phyloP scores from a whole-genome alignment of 2,329 filamentous ascomycete genomes.

The Alternaria triticimaculans region DNA sequence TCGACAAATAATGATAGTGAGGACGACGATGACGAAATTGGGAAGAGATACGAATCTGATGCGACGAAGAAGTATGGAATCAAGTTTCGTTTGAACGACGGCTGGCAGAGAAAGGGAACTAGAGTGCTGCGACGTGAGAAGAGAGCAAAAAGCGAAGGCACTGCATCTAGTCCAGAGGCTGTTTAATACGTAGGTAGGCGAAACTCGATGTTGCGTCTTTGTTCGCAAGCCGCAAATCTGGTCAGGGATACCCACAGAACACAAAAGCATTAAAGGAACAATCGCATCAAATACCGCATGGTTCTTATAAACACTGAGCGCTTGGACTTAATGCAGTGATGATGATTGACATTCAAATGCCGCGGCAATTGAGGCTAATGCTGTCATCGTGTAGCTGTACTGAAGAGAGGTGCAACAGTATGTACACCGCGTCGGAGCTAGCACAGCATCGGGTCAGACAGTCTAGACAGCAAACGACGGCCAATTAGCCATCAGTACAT shows the following conservation, averaged over 20 bases:
- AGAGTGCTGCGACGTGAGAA: slow-evolving; percentile 1
- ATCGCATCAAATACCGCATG: neutral
- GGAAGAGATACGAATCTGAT: neutral
- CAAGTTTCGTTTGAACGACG: neutral
- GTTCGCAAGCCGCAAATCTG: neutral
- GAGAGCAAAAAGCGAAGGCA: slow-evolving; percentile 3
- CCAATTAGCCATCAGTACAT: slow-evolving; percentile 4
- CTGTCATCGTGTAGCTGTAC: neutral
- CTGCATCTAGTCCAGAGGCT: neutral
- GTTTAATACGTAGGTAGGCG: neutral
- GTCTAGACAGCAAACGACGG: neutral
- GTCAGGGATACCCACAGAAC: neutral
- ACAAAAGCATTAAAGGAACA: neutral
- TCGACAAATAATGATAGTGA: slow-evolving; percentile 8
- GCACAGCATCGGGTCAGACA: neutral
- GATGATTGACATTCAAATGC: slow-evolving; percentile 3
- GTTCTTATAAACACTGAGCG: neutral
- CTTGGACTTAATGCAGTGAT: neutral
- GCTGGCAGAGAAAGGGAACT: slow-evolving; percentile 2
- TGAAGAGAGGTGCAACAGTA: neutral
- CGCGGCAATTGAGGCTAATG: slow-evolving; percentile 17
- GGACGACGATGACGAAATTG: neutral
- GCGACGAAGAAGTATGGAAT: neutral
- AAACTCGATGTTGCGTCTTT: neutral
- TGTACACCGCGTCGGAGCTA: neutral